Evolutionary conservation across 2,329 filamentous ascomycete genomes (phyloP).

Genomic region (Annulohypoxylon truncatum): DNA sequence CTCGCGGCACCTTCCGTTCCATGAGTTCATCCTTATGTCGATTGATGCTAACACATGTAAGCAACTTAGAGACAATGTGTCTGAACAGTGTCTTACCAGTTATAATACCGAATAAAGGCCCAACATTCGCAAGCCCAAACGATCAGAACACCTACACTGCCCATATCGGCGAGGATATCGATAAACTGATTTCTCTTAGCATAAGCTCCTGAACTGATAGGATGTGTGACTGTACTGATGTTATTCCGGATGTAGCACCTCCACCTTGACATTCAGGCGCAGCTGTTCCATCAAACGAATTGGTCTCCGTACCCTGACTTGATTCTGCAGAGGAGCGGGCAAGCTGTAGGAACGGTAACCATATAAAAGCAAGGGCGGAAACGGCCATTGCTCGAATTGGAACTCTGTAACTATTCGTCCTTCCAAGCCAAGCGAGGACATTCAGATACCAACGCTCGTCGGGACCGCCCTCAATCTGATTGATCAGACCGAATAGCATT

Average conservation of each 20-base stretch:
- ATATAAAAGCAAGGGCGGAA: constrained; percentile 53
- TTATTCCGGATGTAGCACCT: not conserved
- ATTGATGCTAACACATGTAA: constrained; percentile 31
- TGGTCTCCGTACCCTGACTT: not conserved
- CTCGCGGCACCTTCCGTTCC: constrained; percentile 41
- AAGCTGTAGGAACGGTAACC: constrained; percentile 57
- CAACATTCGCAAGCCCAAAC: constrained; percentile 57
- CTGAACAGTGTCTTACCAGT: constrained; percentile 45
- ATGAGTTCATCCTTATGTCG: constrained; percentile 42
- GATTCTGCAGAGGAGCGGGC: not conserved
- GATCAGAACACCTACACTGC: constrained; percentile 52
- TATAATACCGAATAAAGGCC: constrained; percentile 55
- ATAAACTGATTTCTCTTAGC: constrained; percentile 50
- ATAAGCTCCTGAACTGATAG: not conserved
- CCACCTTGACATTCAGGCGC: not conserved
- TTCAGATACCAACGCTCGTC: constrained; percentile 43
- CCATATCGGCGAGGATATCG: constrained; percentile 54
- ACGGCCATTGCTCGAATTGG: constrained; percentile 54
- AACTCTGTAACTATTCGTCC: constrained; percentile 49
- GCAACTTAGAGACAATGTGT: not conserved
- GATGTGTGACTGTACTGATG: not conserved
- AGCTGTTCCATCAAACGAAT: not conserved
- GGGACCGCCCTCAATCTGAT: constrained; percentile 45
- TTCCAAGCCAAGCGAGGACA: constrained; percentile 49
- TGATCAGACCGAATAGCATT: constrained; percentile 50